Percentiles rank a stretch among this genome's conserved stretches.
These are phyloP conservation scores for Cymodocea nodosa DNA, from an alignment of 116 monocot genomes.

Conservation along the genomic window DNA sequence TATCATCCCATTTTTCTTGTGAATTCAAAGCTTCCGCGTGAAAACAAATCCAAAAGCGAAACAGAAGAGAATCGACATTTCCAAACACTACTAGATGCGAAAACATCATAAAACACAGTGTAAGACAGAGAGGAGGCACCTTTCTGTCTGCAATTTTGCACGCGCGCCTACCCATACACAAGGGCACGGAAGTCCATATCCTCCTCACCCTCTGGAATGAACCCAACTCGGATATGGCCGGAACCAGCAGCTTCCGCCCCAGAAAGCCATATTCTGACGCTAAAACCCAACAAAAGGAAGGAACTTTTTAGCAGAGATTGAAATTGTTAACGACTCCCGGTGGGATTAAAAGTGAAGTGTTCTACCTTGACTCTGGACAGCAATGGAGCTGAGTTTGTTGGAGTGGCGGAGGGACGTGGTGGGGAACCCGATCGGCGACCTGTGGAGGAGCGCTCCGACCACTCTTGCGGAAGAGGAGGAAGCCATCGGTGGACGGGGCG, in stretches of 20 bases:
- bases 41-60: no score
- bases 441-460: conserved; percentile 11
- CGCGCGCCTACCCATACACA: conserved; percentile 93
- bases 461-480: conserved; percentile 6
- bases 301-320: not conserved
- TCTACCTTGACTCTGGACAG: conserved; percentile 1
- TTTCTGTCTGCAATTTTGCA: conserved; percentile 96
- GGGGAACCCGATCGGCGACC: conserved; percentile 1
- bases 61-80: no score
- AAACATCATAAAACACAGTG: not conserved
- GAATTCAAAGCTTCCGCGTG: no score
- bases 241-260: conserved; percentile 12
- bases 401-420: not conserved
- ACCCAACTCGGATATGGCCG: conserved; percentile 1
- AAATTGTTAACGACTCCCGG: not conserved
- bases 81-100: no score
- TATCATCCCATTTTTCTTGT: no score
- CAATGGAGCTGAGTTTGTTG: not conserved
- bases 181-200: conserved; percentile 53
- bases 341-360: not conserved
- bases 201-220: conserved; percentile 19
- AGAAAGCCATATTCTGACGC: conserved; percentile 31
- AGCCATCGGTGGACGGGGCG: not conserved
- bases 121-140: conserved; percentile 22
- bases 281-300: not conserved